Evolutionary conservation across 2,329 filamentous ascomycete genomes (phyloP).

Genomic region (Alternaria ethzedia): DNA sequence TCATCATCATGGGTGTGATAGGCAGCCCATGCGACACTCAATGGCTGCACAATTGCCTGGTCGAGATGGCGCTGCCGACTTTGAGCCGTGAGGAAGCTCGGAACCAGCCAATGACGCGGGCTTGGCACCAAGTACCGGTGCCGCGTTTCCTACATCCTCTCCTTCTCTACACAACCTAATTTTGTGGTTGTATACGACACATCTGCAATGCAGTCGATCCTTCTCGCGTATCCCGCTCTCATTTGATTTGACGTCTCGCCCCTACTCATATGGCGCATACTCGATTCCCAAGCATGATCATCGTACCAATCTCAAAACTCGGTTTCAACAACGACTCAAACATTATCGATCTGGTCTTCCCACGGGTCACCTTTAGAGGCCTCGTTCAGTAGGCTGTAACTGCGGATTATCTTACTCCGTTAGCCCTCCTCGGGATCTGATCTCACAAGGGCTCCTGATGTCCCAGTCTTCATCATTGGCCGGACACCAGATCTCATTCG

Average conservation of each 20-base stretch:
- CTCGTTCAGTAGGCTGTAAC: neutral
- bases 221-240: neutral
- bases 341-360: neutral
- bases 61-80: conserved; percentile 1
- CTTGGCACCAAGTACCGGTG: conserved; percentile 1
- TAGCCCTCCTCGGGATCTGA: neutral
- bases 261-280: neutral
- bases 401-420: neutral
- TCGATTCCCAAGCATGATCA: neutral
- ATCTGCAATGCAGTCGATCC: neutral
- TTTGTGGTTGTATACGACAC: neutral
- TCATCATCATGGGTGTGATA: conserved; percentile 31
- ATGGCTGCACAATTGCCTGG: conserved; percentile 25
- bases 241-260: neutral
- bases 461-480: neutral
- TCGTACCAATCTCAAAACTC: neutral
- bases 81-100: conserved; percentile 1
- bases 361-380: neutral
- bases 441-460: neutral
- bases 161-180: neutral
- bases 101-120: conserved; percentile 10
- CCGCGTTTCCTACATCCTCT: neutral
- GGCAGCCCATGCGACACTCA: conserved; percentile 26
- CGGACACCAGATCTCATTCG: neutral
- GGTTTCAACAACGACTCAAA: neutral